A percentile compares a stretch with the other conserved stretches of the same genome.
These are phyloP conservation scores for Solanum hybrid DNA, from an alignment of 305 asterid species.

Conservation along the genomic window DNA sequence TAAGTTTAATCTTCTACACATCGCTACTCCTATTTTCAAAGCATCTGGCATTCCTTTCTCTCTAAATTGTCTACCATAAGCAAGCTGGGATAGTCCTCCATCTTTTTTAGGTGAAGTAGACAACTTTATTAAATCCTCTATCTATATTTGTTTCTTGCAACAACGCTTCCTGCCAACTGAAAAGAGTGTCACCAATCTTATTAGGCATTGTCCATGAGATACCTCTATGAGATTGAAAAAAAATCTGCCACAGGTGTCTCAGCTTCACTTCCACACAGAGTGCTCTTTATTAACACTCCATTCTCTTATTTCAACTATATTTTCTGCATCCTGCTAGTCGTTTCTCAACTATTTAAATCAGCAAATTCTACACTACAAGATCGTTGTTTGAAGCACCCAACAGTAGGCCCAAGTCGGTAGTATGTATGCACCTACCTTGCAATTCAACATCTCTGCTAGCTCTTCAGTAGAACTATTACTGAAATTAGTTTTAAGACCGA, in stretches of 20 bases:
- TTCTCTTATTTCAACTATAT: background rate
- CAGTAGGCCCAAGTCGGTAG: background rate
- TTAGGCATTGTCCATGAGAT: background rate
- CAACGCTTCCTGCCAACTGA: background rate
- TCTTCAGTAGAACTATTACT: background rate
- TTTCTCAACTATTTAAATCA: background rate
- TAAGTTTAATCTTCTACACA: background rate
- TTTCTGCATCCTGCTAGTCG: background rate
- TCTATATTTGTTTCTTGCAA: background rate
- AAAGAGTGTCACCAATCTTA: background rate
- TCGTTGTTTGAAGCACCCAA: background rate
- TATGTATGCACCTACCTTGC: background rate
- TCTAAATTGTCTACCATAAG: background rate
- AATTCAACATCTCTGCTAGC: background rate
- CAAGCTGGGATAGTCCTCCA: background rate
- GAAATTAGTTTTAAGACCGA: background rate
- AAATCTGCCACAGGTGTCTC: background rate
- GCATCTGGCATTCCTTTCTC: background rate
- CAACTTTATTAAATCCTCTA: background rate
- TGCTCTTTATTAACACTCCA: background rate
- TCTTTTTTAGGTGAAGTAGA: background rate
- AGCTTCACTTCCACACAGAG: background rate
- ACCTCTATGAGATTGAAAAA: background rate
- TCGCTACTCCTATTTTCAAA: background rate
- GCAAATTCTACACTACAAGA: background rate